phyloP scores from a whole-genome alignment of 1,284 basidiomycete species.

The Ganoderma meredithae region DNA sequence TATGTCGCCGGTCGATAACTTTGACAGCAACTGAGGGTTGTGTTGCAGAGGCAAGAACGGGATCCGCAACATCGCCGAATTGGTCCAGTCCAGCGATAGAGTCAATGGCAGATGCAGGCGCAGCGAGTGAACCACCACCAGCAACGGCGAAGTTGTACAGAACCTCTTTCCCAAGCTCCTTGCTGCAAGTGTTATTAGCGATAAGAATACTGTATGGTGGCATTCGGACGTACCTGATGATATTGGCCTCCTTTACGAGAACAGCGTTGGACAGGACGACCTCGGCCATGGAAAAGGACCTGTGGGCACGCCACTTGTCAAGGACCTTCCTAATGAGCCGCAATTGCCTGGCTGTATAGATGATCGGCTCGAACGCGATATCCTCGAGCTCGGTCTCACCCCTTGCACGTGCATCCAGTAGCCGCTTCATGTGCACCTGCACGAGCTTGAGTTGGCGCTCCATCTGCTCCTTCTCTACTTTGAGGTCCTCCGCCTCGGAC shows the following conservation, averaged over 20 bases:
- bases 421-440: constrained; percentile 82
- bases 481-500: constrained; percentile 83
- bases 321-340: constrained; percentile 82
- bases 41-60: constrained; percentile 69
- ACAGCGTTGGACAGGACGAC: constrained; percentile 87
- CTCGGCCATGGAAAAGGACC: constrained; percentile 93
- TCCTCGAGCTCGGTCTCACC: constrained; percentile 73
- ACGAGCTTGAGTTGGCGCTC: constrained; percentile 86
- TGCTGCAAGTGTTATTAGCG: constrained; percentile 54
- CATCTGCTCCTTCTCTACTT: constrained; percentile 91
- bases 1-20: constrained; percentile 87
- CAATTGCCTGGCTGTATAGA: constrained; percentile 84
- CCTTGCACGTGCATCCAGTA: constrained; percentile 81
- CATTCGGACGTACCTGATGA: constrained; percentile 73
- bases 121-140: constrained; percentile 81
- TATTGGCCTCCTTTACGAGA: constrained; percentile 92
- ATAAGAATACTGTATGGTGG: neutral
- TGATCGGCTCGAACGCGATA: constrained; percentile 75
- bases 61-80: constrained; percentile 92
- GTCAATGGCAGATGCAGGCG: constrained; percentile 86
- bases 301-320: constrained; percentile 85
- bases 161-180: constrained; percentile 86
- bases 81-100: constrained; percentile 89
- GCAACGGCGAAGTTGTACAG: constrained; percentile 93
- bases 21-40: constrained; percentile 92